Conservation (phyloP, 108 stramenopile genomes). For the Chaetoceros muelleri region DNA sequence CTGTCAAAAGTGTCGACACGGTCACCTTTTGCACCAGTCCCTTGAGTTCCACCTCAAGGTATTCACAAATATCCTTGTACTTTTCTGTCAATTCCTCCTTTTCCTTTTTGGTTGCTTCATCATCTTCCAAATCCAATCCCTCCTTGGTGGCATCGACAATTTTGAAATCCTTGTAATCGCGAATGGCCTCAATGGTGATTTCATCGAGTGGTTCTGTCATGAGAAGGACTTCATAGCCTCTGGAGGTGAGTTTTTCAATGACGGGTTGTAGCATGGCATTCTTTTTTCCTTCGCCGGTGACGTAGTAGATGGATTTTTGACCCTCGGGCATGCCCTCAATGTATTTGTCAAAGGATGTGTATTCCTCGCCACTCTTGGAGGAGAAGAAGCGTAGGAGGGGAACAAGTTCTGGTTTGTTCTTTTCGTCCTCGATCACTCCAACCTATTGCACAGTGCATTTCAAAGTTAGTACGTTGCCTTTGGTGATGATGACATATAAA, state of each 20-base stretch:
- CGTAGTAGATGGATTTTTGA: conserved; percentile 93
- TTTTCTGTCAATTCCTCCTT: conserved; percentile 63
- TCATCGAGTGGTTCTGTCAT: conserved; percentile 95
- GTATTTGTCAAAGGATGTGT: conserved; percentile 82
- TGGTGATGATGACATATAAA: too few species aligned
- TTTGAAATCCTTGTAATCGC: conserved; percentile 69
- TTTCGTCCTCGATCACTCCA: conserved; percentile 85
- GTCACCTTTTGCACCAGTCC: conserved; percentile 85
- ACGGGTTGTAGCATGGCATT: conserved; percentile 80
- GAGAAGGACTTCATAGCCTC: conserved; percentile 89
- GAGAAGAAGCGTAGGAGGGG: conserved; percentile 80
- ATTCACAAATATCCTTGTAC: conserved; percentile 63
- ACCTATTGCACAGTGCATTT: too few species aligned
- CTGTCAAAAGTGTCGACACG: conserved; percentile 71
- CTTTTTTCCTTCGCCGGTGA: conserved; percentile 85
- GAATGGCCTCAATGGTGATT: conserved; percentile 86
- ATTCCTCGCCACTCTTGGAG: conserved; percentile 69
- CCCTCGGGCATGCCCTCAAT: conserved; percentile 81
- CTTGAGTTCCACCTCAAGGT: conserved; percentile 63
- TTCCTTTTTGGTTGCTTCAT: conserved; percentile 85
- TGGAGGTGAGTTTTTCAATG: conserved; percentile 76
- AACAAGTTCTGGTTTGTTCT: conserved; percentile 81
- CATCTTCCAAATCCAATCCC: conserved; percentile 70
- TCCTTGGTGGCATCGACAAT: conserved; percentile 91
- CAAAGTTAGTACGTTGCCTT: too few species aligned